These are phyloP conservation scores for Stentor coeruleus DNA, from an alignment of 73 alveolate species.

Conservation along the genomic window DNA sequence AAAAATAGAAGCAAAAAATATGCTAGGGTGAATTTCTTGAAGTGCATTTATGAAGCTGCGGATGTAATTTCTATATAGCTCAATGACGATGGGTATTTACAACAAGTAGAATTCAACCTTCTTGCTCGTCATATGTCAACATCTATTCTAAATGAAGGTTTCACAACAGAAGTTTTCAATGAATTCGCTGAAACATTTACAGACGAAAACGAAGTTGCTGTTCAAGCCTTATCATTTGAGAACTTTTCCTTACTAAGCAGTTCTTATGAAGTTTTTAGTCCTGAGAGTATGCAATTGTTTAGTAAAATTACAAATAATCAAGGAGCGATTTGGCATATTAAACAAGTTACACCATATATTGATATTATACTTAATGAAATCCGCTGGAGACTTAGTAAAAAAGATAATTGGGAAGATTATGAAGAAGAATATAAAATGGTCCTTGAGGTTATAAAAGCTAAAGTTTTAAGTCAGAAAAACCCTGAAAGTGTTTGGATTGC, in stretches of 20 bases:
- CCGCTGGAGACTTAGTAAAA: background rate
- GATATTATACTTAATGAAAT: background rate
- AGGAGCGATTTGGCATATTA: background rate
- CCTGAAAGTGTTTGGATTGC: conserved; percentile 23
- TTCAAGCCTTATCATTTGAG: conserved; percentile 13
- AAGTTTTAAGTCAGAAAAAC: background rate
- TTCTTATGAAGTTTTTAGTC: background rate
- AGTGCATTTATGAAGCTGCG: conserved; percentile 24
- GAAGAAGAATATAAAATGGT: background rate
- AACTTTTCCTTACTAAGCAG: background rate
- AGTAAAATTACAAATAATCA: background rate
- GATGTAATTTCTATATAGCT: background rate
- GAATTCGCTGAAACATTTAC: conserved; percentile 22
- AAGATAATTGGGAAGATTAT: background rate
- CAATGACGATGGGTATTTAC: conserved; percentile 5
- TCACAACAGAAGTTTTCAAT: background rate
- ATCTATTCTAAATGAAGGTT: background rate
- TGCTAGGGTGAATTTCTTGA: background rate
- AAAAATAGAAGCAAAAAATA: background rate
- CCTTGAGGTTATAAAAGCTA: background rate
- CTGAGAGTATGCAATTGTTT: background rate
- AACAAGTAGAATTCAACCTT: background rate
- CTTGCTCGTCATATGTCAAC: background rate
- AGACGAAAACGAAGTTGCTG: background rate
- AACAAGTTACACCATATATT: conserved; percentile 12